Evolutionary conservation across 2,329 filamentous ascomycete species (phyloP), one percentile per base, ranked within the genome.

Genomic region (Aspergillus transmontanensis): DNA sequence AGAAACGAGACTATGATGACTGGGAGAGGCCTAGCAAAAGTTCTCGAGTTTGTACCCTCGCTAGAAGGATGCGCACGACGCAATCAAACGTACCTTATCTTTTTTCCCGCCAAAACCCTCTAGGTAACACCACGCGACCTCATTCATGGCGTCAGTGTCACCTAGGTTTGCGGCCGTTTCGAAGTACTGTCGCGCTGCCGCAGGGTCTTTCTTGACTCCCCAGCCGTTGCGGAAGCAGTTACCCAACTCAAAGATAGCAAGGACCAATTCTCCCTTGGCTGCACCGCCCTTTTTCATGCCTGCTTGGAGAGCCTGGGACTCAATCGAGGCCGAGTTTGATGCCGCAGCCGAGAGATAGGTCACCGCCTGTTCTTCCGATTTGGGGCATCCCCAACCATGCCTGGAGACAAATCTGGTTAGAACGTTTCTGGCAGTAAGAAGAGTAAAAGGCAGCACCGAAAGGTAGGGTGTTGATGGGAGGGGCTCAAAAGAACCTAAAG

Each of bases 101-200:
- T 98, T 99, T 79, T 93, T 95, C 74, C 93, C 94, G 39, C 95
- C 95, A 79, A 96, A 97, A n/a, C 95, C 95, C 76, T 97, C 91
- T 32, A 96, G 79, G 84, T 95, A 98, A 82, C 95, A 99, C 93
- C 93, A 96, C 41, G 89, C 95, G 59, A 90, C 90, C 79, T 98
- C 94, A 75, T 97, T 97, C 94, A 98, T 97, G 62, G 94, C 95
- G 81, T 99, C 95, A 51, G 92, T 92, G 78, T 99, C 95, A 65
- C 95, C 95, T 69, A 99, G 82, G 77, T 99, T 98, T 64, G 95
- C 95, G 32, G 95, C 95, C 11, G 94, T 97, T 81, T 98, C 94
- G 79, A 98, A 99, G 79, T 98, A 99, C 85, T 96, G 84, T 71
- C 85, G 84, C 57, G 95, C 95, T 54, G 95, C 95, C 58, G 92